Conservation (phyloP, 1,284 basidiomycete genomes). For the Ustilago hordei region DNA sequence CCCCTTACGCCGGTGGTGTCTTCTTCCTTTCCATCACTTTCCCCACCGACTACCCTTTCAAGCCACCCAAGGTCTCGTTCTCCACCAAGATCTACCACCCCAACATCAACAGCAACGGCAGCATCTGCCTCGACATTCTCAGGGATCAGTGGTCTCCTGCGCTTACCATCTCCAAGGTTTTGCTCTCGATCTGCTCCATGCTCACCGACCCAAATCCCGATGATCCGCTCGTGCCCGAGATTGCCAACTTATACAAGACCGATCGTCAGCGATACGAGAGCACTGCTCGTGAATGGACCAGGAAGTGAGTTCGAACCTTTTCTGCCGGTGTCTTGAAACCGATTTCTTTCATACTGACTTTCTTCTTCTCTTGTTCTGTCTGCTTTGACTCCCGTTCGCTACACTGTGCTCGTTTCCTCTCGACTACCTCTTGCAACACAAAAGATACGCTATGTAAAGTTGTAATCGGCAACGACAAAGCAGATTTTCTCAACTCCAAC, state of each 20-base stretch:
- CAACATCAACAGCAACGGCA: constrained; percentile 97
- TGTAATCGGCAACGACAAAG: constrained; percentile 16
- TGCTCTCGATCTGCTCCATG: constrained; percentile 69
- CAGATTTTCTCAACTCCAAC: constrained; percentile 3
- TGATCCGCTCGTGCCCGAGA: constrained; percentile 69
- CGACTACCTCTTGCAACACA: background rate
- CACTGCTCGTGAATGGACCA: constrained; percentile 69
- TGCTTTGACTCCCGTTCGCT: background rate
- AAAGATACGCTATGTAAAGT: constrained; percentile 53
- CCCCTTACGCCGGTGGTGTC: constrained; percentile 67
- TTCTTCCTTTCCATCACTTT: constrained; percentile 77
- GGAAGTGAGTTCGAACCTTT: constrained; percentile 58
- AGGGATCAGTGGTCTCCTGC: constrained; percentile 85
- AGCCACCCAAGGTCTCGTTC: constrained; percentile 98
- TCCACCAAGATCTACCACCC: constrained; percentile 93
- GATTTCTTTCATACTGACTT: background rate
- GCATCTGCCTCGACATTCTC: constrained; percentile 97
- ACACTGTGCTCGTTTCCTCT: background rate
- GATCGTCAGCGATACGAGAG: constrained; percentile 68
- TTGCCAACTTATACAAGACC: constrained; percentile 69
- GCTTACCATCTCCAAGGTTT: constrained; percentile 91
- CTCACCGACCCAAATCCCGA: constrained; percentile 70
- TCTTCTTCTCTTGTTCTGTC: background rate
- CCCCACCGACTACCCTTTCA: constrained; percentile 71
- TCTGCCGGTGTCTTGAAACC: background rate